These are phyloP conservation scores for Petunia hybrid DNA, from an alignment of 305 asterid species.

Conservation along the genomic window DNA sequence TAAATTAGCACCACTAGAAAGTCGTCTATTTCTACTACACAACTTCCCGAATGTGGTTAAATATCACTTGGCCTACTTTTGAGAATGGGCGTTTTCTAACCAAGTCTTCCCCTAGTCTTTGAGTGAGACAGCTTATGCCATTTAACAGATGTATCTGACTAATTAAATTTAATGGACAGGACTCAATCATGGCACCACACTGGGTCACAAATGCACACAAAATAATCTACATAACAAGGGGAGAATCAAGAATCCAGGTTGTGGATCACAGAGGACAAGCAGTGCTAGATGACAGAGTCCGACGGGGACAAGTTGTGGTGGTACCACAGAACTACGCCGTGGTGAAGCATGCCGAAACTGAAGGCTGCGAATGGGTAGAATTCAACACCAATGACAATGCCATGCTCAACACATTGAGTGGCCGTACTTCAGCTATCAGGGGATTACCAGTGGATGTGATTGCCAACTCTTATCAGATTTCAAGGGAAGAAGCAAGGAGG, in stretches of 20 bases:
- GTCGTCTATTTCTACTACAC: too few relatives aligned
- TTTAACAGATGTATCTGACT: not conserved
- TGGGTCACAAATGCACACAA: constrained; percentile 69
- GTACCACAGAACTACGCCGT: constrained; percentile 70
- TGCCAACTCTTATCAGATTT: constrained; percentile 51
- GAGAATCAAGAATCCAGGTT: constrained; percentile 57
- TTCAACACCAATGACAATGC: constrained; percentile 76
- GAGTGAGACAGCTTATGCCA: too few relatives aligned
- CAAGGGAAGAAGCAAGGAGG: constrained; percentile 48
- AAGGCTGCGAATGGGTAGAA: constrained; percentile 67
- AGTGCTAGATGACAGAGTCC: constrained; percentile 56
- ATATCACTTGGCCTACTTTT: too few relatives aligned
- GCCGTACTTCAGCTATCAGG: constrained; percentile 69
- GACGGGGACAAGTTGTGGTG: constrained; percentile 61
- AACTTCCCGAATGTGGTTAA: too few relatives aligned
- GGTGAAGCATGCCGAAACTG: constrained; percentile 64
- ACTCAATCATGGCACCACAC: constrained; percentile 65
- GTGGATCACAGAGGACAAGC: constrained; percentile 69
- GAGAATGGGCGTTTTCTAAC: too few relatives aligned
- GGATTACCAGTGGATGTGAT: constrained; percentile 67
- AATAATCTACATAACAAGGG: constrained; percentile 56
- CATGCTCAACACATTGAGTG: constrained; percentile 67
- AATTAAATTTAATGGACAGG: constrained; percentile 41
- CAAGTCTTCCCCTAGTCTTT: too few relatives aligned
- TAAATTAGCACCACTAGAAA: too few relatives aligned